Base-by-base conservation (phyloP, 768 basidiomycete species). In the Austroboletus eburneus region DNA sequence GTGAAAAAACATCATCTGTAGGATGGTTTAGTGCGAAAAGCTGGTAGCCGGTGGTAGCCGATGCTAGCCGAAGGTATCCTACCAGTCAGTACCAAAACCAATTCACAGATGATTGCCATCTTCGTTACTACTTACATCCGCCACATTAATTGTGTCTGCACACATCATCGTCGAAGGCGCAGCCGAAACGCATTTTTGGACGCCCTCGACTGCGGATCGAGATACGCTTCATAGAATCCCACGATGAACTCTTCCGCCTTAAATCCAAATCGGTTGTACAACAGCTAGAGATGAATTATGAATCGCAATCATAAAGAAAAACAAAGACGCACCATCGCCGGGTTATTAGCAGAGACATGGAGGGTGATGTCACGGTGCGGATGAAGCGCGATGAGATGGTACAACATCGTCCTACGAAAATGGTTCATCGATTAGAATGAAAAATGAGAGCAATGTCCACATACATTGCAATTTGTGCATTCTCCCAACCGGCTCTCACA, bases 181-280 rank as follows among this genome's bases (percentile, higher is more conserved):
- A 91, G 66, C 39, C 80, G 74, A 65, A 90, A 85, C 6, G 88
- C 89, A 59, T 91, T 91, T 66, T 84, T 88, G 5, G 87, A 90
- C 4, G 76, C 77, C 44, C 79, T 77, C 16, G 86, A 87, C 21
- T 79, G 69, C 3, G 78, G 65, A 55, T 83, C 79, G n/a, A 90
- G 70, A 61, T 90, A 90, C 36, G 83, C 74, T 36, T 87, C 83
- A 54, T 91, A 91, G 57, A 91, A 91, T 17, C 85, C 86, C 18
- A 78, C 80, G 18, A 91, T 74, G 49, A 90, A 90, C 58, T 86
- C 87, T 65, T 91, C 88, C 0, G 86, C 85, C 55, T 91, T 91
- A 74, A 91, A 90, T 22, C 89, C 88, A 56, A 91, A 90, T 41
- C 80, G 82, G 52, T 91, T 91, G 66, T 91, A 91, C 16, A 91